Evolutionary conservation across 225 moss, liverwort and hornwort genomes (phyloP).

Genomic region (Asterella californica): DNA sequence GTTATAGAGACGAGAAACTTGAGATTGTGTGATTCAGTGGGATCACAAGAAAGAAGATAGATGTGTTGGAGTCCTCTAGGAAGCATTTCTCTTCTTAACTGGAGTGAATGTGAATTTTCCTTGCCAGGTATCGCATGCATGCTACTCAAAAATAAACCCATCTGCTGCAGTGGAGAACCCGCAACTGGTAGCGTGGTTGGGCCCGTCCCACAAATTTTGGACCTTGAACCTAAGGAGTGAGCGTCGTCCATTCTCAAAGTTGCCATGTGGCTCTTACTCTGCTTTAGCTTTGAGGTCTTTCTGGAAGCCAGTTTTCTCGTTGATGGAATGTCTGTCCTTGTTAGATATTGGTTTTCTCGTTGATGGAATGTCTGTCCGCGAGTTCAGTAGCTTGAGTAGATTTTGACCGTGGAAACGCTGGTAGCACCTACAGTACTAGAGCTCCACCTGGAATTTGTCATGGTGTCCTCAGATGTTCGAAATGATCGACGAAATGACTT

Average conservation of each 20-base stretch:
- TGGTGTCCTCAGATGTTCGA: not conserved
- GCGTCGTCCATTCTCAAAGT: conserved; percentile 40
- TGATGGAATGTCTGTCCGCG: not conserved
- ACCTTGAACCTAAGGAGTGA: conserved; percentile 82
- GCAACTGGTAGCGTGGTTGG: conserved; percentile 87
- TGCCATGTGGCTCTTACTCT: conserved; percentile 19
- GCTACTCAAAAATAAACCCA: conserved; percentile 75
- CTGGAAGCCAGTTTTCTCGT: not conserved
- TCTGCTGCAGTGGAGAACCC: conserved; percentile 73
- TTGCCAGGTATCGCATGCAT: conserved; percentile 76
- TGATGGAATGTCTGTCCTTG: no score
- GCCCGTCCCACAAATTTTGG: conserved; percentile 72
- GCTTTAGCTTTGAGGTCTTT: conserved; percentile 14
- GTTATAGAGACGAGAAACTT: no score
- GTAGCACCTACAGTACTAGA: not conserved
- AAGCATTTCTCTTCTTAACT: not conserved
- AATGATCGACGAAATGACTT: not conserved
- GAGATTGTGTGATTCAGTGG: no score
- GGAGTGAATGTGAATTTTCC: not conserved
- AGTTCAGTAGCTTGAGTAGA: not conserved
- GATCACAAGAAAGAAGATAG: no score
- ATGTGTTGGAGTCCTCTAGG: no score
- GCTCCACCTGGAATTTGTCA: not conserved
- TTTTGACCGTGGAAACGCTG: not conserved
- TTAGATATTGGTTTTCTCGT: no score